Evolutionary conservation across 2,329 filamentous ascomycete species (phyloP), one percentile per base, ranked within the genome.

Genomic region (Bipolaris sorokiniana): DNA sequence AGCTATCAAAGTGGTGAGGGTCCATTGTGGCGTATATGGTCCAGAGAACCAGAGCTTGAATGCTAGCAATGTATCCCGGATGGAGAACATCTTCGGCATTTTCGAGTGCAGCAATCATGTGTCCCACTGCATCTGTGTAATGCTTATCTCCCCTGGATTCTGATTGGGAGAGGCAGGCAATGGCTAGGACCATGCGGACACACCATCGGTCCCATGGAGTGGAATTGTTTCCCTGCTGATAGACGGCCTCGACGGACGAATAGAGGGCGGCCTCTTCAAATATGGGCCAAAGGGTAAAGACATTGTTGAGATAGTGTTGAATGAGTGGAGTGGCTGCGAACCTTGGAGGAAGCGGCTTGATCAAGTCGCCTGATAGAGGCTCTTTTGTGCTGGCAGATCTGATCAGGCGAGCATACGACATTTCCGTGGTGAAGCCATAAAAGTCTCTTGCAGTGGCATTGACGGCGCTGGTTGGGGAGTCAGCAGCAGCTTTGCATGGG

Each of bases 391-490:
- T 88, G 5, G 94, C 90, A n/a, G 91, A 91, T 26, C 97, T 80
- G 22, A 97, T 90, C 18, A 98, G 83, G 34, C 91, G 88, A 23
- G 92, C 91, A 82, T 97, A 97, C 0, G 92, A 97, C 85, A 97
- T 96, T 69, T 91, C 92, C 58, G 87, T 90, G 28, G 90, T 88
- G 56, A 93, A 92, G 7, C 92, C 90, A 74, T 96, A 92, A 71
- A 97, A 97, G 76, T 98, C 95, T 71, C 92, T 86, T 1, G 93
- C 94, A 0, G 93, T 97, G 26, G 95, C 93, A 79, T 97, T 96
- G 71, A 99, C 91, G 5, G 94, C 92, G 54, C 92, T 95, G 28
- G 28, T 50, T 42, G 7, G 3, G 22, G 9, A 54, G 64, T 68
- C 28, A 67, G 65, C 23, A 42, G 1, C 16, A 7, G 28, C 28